Conservation (phyloP, 2,329 filamentous ascomycete genomes). For the Colletotrichum costaricense region DNA sequence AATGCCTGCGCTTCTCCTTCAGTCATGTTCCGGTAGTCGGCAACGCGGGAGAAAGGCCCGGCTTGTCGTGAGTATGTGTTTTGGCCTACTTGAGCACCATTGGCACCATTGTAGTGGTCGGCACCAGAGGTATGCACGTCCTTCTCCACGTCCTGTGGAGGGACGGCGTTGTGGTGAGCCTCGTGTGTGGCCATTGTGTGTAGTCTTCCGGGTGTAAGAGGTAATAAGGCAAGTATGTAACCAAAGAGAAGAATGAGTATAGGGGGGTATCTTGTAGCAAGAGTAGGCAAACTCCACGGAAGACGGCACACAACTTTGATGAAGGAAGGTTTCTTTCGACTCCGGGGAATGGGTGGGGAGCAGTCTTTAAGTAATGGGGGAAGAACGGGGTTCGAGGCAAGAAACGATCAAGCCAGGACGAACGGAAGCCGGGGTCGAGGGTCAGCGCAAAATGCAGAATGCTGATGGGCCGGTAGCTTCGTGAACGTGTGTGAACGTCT, state of each 20-base stretch:
- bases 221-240: not conserved
- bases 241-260: not conserved
- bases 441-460: conserved; percentile 27
- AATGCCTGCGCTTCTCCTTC: conserved; percentile 59
- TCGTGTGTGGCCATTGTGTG: conserved; percentile 33
- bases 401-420: conserved; percentile 20
- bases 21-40: conserved; percentile 34
- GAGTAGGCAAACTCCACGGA: conserved; percentile 21
- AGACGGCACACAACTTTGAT: conserved; percentile 21
- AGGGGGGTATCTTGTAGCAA: conserved; percentile 12
- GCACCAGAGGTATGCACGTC: conserved; percentile 33
- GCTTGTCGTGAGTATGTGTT: conserved; percentile 23
- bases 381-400: not conserved
- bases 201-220: conserved; percentile 21
- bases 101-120: conserved; percentile 26
- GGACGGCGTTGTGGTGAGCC: conserved; percentile 16
- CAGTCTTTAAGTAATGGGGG: conserved; percentile 32
- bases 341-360: conserved; percentile 18
- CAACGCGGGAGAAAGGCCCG: conserved; percentile 31
- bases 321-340: not conserved
- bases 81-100: conserved; percentile 21
- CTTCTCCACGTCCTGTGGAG: conserved; percentile 31
- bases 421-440: conserved; percentile 21
- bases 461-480: conserved; percentile 26
- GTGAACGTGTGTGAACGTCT: conserved; percentile 19